phyloP scores from a whole-genome alignment of 139 green algal genomes.

The Chlamydomonas sp. region DNA sequence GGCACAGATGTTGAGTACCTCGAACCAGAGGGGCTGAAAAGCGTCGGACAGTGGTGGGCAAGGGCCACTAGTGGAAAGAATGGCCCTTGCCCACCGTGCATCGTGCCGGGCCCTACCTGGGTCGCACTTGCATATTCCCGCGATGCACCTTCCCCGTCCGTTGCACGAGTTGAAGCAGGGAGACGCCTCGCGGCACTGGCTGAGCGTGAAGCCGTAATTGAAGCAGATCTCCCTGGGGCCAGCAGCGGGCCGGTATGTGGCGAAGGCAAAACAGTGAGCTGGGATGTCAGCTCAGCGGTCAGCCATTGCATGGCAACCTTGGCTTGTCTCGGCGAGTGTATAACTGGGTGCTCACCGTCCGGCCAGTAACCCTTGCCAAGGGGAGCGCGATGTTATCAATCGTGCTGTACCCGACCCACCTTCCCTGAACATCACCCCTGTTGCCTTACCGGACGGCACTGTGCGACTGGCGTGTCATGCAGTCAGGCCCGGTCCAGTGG shows the following conservation, averaged over 20 bases:
- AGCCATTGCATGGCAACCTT: too few species aligned
- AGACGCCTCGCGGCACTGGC: neutral
- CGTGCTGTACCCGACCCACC: too few species aligned
- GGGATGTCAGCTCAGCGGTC: too few species aligned
- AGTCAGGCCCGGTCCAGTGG: constrained; percentile 17
- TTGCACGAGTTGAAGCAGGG: constrained; percentile 42
- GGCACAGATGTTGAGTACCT: neutral
- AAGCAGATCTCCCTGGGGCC: neutral
- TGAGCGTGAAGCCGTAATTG: constrained; percentile 31
- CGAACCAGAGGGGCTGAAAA: neutral
- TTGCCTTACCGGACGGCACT: neutral
- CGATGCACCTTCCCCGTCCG: constrained; percentile 2
- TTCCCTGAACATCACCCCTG: too few species aligned
- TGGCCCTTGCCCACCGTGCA: neutral
- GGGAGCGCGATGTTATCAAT: too few species aligned
- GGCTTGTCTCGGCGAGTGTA: too few species aligned
- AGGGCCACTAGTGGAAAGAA: neutral
- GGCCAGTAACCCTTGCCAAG: too few species aligned
- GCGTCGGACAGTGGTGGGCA: neutral
- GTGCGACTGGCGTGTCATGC: neutral
- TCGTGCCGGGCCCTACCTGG: neutral
- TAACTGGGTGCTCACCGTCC: too few species aligned
- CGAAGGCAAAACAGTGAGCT: too few species aligned
- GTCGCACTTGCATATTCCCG: constrained; percentile 24
- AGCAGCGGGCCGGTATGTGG: too few species aligned